Evolutionary conservation across 2,329 filamentous ascomycete genomes (phyloP).

Genomic region (Fusarium xyrophilum): DNA sequence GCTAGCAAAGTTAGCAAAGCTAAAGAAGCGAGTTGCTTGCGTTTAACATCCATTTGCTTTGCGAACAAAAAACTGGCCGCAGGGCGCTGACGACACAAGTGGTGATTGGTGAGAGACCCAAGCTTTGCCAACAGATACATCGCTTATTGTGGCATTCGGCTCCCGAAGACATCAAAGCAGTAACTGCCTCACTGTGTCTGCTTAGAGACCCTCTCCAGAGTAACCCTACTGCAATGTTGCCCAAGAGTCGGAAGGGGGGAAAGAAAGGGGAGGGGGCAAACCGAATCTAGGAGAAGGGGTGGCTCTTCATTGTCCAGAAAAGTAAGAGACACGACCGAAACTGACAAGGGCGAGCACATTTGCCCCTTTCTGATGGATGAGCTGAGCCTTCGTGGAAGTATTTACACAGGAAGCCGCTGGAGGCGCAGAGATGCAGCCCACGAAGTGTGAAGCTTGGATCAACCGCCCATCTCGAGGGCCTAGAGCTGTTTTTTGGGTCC

Average conservation of each 20-base stretch:
- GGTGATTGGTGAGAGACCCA: background rate
- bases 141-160: background rate
- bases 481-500: background rate
- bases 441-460: constrained; percentile 2
- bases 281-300: background rate
- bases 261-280: background rate
- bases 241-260: background rate
- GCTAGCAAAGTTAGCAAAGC: background rate
- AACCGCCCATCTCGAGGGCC: background rate
- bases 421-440: background rate
- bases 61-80: background rate
- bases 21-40: background rate
- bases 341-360: background rate
- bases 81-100: background rate
- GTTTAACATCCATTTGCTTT: background rate
- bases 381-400: background rate
- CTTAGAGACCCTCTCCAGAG: background rate
- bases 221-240: background rate
- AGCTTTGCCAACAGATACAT: background rate
- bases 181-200: background rate
- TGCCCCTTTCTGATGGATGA: background rate
- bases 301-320: background rate
- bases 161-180: background rate
- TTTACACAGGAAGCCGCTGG: background rate
- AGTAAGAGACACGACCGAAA: background rate